A percentile compares a stretch with the other conserved stretches of the same genome.
phyloP scores from a whole-genome alignment of 169 alveolate species.

The Plasmodium blacklocki region DNA sequence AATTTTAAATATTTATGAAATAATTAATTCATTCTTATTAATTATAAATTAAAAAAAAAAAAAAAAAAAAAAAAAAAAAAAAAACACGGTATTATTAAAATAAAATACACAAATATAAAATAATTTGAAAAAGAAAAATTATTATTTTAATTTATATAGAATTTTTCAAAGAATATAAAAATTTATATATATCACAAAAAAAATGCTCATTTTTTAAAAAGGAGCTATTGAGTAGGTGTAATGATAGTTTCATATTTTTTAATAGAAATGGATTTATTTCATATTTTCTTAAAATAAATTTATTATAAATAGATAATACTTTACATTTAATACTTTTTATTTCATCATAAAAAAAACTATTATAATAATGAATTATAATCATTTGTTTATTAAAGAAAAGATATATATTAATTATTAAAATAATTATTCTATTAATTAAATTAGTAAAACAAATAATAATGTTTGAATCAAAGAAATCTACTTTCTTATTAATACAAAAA shows the following conservation, averaged over 20 bases:
- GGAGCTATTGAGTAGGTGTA: conserved; percentile 22
- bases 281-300: conserved; percentile 40
- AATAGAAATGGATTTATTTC: conserved; percentile 70
- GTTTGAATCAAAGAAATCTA: conserved; percentile 72
- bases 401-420: conserved; percentile 61
- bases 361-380: conserved; percentile 13
- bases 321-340: conserved; percentile 30
- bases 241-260: conserved; percentile 47
- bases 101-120: background rate
- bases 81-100: background rate
- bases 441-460: conserved; percentile 64
- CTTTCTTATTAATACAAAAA: conserved; percentile 20
- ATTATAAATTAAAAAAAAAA: no score
- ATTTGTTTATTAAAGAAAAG: conserved; percentile 39
- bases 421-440: conserved; percentile 58
- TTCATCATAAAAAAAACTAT: conserved; percentile 75
- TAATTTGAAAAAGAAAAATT: background rate
- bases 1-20: conserved; percentile 3
- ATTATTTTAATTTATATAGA: conserved; percentile 17
- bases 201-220: conserved; percentile 42
- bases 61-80: background rate
- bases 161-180: conserved; percentile 51
- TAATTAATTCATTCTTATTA: background rate
- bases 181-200: conserved; percentile 45
- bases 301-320: conserved; percentile 9